Percentiles rank a stretch among this genome's conserved stretches.
phyloP scores from a whole-genome alignment of 176 grass and related monocot species.

The Raddia guianensis region DNA sequence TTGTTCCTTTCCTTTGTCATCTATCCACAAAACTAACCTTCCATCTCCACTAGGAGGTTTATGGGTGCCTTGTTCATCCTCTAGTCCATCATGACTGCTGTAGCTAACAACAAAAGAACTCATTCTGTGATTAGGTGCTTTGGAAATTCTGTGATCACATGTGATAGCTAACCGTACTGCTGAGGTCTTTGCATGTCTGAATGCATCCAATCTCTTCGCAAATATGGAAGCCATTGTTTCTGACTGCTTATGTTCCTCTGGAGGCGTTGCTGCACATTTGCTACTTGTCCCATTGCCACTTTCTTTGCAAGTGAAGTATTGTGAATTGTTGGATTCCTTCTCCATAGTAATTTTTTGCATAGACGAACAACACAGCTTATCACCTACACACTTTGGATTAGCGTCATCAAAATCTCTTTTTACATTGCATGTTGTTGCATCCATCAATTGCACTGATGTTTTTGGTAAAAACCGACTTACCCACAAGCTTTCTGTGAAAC shows the following conservation, averaged over 20 bases:
- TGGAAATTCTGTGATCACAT: conserved; percentile 35
- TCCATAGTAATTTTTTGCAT: conserved; percentile 28
- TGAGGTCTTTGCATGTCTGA: conserved; percentile 64
- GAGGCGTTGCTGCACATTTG: conserved; percentile 53
- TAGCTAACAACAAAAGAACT: conserved; percentile 39
- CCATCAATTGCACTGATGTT: conserved; percentile 37
- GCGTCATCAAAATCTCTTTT: conserved; percentile 42
- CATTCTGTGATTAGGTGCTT: conserved; percentile 29
- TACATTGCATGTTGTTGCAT: conserved; percentile 54
- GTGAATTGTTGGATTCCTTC: conserved; percentile 41
- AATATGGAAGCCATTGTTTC: conserved; percentile 76
- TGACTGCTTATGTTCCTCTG: conserved; percentile 57
- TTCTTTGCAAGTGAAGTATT: conserved; percentile 40
- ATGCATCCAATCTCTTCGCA: conserved; percentile 74
- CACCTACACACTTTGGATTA: conserved; percentile 38
- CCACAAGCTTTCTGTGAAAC: conserved; percentile 68
- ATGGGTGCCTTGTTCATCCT: conserved; percentile 14
- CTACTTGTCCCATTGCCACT: conserved; percentile 54
- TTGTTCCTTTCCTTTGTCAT: conserved; percentile 46
- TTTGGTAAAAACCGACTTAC: conserved; percentile 80
- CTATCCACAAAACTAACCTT: conserved; percentile 44
- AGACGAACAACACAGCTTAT: conserved; percentile 33
- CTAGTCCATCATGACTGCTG: conserved; percentile 36
- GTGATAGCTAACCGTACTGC: conserved; percentile 36
- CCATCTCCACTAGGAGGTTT: conserved; percentile 49